Base-by-base conservation (phyloP, 192 early-diverging fungal genomes). In the Backusella parvicylindrica region DNA sequence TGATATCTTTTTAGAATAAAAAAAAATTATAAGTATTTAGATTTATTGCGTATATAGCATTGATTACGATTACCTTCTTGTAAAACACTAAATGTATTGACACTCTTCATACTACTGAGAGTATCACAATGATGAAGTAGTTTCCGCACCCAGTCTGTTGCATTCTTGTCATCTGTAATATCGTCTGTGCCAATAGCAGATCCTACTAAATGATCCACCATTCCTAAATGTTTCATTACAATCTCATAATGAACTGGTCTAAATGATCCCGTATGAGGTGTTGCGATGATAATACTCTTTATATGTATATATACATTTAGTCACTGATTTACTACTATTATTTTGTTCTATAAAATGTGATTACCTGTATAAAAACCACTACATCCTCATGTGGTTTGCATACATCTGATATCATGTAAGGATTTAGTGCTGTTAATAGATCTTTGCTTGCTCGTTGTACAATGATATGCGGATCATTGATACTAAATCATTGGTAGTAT, bases 201-300 rank as follows among this genome's bases (percentile, higher is more conserved):
- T 9, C 68, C 49, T 15, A 76, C 37, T 26, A 83, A 56, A 31
- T 77, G 66, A 18, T 81, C 69, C 2, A 76, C 81, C 83, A 91
- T 85, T 6, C 84, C 88, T 31, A 94, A 64, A 60, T 82, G 77
- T 5, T 77, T 75, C 71, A 88, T 76, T 0, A 91, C 86, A 38
- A 87, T 75, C 33, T 88, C 81, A 75, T 94, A 94, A 50, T 95
- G 92, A 8, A 79, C 83, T 32, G 90, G 82, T 53, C 89, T 78
- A 70, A 93, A 95, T 1, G 81, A 86, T 0, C 89, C 90, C 5
- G 86, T 84, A 60, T 89, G 84, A 26, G 89, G 88, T 15, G 77
- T 53, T 5, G 81, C 70, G 72, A 78, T 78, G 18, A 82, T 81
- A 11, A 82, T 64, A 15, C 33, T 73, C 78, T 76, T 53, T 16